Evolutionary conservation across 1,284 basidiomycete species (phyloP).

Genomic region (Fomitopsis betulina): DNA sequence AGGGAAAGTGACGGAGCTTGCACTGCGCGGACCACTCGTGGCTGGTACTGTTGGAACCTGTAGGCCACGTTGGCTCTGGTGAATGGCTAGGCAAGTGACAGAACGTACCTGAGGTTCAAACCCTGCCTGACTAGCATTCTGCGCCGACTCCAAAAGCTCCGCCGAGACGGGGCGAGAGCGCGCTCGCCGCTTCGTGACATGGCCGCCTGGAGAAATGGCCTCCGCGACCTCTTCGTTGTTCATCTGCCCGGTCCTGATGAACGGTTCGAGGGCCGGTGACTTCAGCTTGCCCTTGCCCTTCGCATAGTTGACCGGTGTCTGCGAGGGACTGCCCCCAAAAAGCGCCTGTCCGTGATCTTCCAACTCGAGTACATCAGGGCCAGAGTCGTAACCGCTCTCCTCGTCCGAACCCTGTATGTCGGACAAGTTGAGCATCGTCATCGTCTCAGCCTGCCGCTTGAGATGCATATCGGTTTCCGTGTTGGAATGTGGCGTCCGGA

Average conservation of each 20-base stretch:
- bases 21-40: constrained; percentile 17
- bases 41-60: constrained; percentile 15
- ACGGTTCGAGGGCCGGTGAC: constrained; percentile 15
- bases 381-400: constrained; percentile 46
- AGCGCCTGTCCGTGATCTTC: constrained; percentile 23
- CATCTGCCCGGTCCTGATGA: constrained; percentile 14
- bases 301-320: constrained; percentile 23
- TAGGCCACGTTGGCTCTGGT: constrained; percentile 5
- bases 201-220: constrained; percentile 67
- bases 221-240: constrained; percentile 52
- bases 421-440: constrained; percentile 58
- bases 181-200: constrained; percentile 66
- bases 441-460: constrained; percentile 57
- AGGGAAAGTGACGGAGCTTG: constrained; percentile 23
- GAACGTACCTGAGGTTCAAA: constrained; percentile 23
- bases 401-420: constrained; percentile 45
- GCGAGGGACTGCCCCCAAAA: constrained; percentile 11
- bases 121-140: constrained; percentile 28
- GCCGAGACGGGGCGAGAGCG: constrained; percentile 62
- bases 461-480: constrained; percentile 62
- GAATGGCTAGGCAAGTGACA: constrained; percentile 6
- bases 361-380: constrained; percentile 37
- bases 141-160: constrained; percentile 52
- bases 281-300: constrained; percentile 33
- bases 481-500: constrained; percentile 51